Percentiles rank a stretch among this genome's conserved stretches.
phyloP scores from a whole-genome alignment of 805 yeast species.

The Sungouiella thailandica region DNA sequence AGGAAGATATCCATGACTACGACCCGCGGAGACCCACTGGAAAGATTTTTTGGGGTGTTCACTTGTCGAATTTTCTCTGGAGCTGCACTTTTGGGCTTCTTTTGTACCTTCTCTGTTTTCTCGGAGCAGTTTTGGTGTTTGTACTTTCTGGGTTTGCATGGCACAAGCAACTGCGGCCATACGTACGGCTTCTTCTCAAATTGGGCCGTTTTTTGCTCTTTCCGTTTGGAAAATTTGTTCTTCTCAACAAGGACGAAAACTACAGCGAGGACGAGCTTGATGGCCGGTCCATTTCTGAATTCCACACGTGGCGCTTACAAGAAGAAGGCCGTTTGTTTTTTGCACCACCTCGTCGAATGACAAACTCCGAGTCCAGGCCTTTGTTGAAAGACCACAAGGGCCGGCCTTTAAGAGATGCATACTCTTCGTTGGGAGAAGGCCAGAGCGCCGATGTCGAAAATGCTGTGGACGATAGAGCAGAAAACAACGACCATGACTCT shows the following conservation, averaged over 20 bases:
- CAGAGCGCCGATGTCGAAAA: conserved; percentile 9
- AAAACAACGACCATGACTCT: conserved; percentile 13
- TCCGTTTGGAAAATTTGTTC: conserved; percentile 90
- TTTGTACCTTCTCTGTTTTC: conserved; percentile 48
- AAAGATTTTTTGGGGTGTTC: conserved; percentile 58
- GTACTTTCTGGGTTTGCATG: conserved; percentile 35
- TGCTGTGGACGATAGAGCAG: conserved; percentile 14
- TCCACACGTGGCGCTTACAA: conserved; percentile 78
- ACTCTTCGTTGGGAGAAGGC: conserved; percentile 24
- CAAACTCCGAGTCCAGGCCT: conserved; percentile 32
- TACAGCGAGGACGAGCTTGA: conserved; percentile 87
- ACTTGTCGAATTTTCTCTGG: conserved; percentile 71
- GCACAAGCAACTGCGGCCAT: conserved; percentile 51
- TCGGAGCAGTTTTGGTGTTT: conserved; percentile 45
- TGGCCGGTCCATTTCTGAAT: conserved; percentile 81
- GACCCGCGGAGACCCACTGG: conserved; percentile 38
- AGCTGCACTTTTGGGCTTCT: conserved; percentile 64
- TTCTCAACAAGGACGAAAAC: conserved; percentile 70
- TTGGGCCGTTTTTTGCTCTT: conserved; percentile 67
- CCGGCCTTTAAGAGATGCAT: conserved; percentile 34
- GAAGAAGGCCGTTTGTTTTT: conserved; percentile 78
- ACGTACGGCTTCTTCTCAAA: conserved; percentile 54
- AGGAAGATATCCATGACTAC: conserved; percentile 86
- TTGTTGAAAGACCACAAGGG: conserved; percentile 40
- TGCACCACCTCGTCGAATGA: conserved; percentile 53